A percentile compares a stretch with the other conserved stretches of the same genome.
These are phyloP conservation scores for Glarea lozoyensis DNA, from an alignment of 495 filamentous ascomycete species.

Conservation along the genomic window DNA sequence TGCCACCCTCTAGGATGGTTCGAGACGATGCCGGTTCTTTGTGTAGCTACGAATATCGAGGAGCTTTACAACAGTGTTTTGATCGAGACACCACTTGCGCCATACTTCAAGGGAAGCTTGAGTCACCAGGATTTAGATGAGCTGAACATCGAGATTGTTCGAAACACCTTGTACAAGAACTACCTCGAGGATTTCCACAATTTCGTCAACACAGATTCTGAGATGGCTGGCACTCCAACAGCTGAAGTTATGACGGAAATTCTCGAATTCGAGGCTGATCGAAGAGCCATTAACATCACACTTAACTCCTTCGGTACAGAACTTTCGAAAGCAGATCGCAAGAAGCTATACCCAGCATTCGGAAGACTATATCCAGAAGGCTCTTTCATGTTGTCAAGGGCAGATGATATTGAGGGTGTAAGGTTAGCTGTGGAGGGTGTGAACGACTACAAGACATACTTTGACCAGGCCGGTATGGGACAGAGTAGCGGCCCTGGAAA, in stretches of 20 bases:
- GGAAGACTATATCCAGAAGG: conserved; percentile 89
- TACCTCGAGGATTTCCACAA: conserved; percentile 96
- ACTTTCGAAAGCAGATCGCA: conserved; percentile 84
- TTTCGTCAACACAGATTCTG: conserved; percentile 79
- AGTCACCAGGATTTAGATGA: conserved; percentile 96
- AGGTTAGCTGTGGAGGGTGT: conserved; percentile 86
- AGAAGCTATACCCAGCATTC: conserved; percentile 92
- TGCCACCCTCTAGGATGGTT: conserved; percentile 99
- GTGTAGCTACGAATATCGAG: conserved; percentile 95
- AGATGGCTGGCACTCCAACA: conserved; percentile 80
- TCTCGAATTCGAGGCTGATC: conserved; percentile 91
- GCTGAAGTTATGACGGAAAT: conserved; percentile 91
- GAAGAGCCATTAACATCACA: conserved; percentile 97
- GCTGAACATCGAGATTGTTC: conserved; percentile 97
- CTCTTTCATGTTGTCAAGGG: conserved; percentile 86
- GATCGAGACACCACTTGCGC: conserved; percentile 89
- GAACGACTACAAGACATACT: conserved; percentile 85
- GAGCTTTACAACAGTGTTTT: conserved; percentile 97
- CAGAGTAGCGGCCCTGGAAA: conserved; percentile 70
- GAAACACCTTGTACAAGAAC: conserved; percentile 98
- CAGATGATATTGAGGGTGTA: conserved; percentile 92
- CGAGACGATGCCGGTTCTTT: conserved; percentile 95
- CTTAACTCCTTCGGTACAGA: conserved; percentile 98
- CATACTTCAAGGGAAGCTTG: conserved; percentile 93
- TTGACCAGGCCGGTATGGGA: conserved; percentile 81